These are phyloP conservation scores for Leersia perrieri DNA, from an alignment of 176 grass and related monocot genomes.

Conservation along the genomic window DNA sequence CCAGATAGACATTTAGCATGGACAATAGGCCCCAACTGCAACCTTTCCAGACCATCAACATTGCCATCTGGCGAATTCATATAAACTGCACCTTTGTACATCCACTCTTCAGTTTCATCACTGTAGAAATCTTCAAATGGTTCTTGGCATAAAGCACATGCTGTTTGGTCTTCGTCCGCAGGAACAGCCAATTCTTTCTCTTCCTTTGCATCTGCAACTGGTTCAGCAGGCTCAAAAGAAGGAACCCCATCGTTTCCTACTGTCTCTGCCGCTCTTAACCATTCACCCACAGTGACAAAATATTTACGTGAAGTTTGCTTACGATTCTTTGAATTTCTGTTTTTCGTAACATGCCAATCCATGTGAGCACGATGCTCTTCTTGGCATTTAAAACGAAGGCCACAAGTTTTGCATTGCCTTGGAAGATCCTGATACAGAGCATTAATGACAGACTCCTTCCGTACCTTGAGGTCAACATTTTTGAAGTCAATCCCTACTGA, in stretches of 20 bases:
- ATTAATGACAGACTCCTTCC: constrained; percentile 69
- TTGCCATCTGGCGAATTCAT: constrained; percentile 78
- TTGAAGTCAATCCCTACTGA: constrained; percentile 73
- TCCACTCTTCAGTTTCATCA: constrained; percentile 97
- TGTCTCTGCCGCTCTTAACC: constrained; percentile 87
- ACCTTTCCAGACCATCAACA: constrained; percentile 53
- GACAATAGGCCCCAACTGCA: constrained; percentile 81
- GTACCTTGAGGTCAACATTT: constrained; percentile 73
- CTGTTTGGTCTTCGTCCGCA: constrained; percentile 85
- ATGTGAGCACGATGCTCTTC: constrained; percentile 94
- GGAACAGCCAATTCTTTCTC: constrained; percentile 84
- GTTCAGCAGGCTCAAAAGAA: constrained; percentile 60
- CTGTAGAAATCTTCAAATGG: constrained; percentile 97
- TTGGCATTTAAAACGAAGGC: constrained; percentile 86
- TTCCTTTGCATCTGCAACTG: constrained; percentile 61
- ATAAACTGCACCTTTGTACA: constrained; percentile 97
- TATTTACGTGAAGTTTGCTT: constrained; percentile 96
- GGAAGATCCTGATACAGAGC: constrained; percentile 74
- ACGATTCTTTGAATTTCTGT: constrained; percentile 81
- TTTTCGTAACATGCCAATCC: constrained; percentile 99
- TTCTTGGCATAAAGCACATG: constrained; percentile 93
- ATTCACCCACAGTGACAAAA: constrained; percentile 80
- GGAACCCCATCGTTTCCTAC: constrained; percentile 83
- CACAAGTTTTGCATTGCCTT: constrained; percentile 96
- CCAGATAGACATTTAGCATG: constrained; percentile 93